Evolutionary conservation across 139 green algal genomes (phyloP), one percentile per base, ranked within the genome.

Genomic region (Volvox reticuliferus): DNA sequence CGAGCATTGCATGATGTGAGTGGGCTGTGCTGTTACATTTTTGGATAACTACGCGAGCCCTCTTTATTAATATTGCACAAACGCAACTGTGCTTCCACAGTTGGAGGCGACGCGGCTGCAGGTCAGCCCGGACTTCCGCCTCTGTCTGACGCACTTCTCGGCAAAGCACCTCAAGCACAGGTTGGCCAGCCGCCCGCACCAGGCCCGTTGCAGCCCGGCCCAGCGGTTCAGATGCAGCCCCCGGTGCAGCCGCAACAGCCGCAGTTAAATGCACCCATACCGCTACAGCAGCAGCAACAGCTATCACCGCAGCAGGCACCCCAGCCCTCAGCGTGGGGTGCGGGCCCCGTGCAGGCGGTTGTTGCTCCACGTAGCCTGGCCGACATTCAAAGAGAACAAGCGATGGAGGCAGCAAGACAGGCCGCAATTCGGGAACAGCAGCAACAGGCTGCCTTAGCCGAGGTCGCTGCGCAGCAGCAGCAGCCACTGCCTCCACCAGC

Each of bases 321-420:
- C 1, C 32, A 32, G 61, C 61, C 55, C 0, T 80, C 80, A 30
- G 87, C 78, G 9, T 94, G 92, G 92, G 88, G 91, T 33, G 50
- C 88, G 19, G 71, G 20, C 3, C 89, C 21, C 21, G 26, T 61
- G 0, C 61, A 62, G n/a, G 3, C 79, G 1, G 17, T 63, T 0
- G 50, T 13, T 33, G 26, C 86, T 1, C 16, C 65, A 0, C 75
- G 75, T 18, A 79, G 76, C 85, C 79, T 93, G 2, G 86, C 90
- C 16, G 85, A 93, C 35, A 91, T 93, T 30, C 90, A 93, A 73
- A 50, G 79, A 32, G 90, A 93, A 68, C 85, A 93, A 50, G 90
- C 86, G 9, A 88, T 88, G 63, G 90, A 90, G 63, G 77, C 90
- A 0, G 80, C 77, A 1, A 75, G 90, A 0, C 83, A 81, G 61